phyloP scores from a whole-genome alignment of 306 rosid species.

The Cucurbita moschata region DNA sequence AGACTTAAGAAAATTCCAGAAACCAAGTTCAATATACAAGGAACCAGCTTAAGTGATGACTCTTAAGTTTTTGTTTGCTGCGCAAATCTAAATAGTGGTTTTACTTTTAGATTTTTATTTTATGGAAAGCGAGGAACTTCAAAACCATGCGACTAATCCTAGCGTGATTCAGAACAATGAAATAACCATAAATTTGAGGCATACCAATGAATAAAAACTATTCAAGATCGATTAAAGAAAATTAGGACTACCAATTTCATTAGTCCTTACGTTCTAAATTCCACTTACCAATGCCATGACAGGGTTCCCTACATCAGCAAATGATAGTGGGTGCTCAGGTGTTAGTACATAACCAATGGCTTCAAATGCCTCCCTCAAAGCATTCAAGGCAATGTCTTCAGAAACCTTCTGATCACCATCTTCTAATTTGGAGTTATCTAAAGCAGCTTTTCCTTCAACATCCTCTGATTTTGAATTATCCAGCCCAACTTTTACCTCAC shows the following conservation, averaged over 20 bases:
- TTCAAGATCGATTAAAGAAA: neutral
- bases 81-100: neutral
- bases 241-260: neutral
- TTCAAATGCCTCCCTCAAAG: slow-evolving; percentile 76
- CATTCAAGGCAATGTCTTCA: slow-evolving; percentile 46
- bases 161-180: neutral
- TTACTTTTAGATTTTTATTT: neutral
- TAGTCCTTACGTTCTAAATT: neutral
- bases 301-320: slow-evolving; percentile 82
- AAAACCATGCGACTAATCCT: neutral
- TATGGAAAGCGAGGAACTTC: neutral
- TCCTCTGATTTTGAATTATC: slow-evolving; percentile 32
- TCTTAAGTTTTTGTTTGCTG: neutral
- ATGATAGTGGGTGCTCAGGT: slow-evolving; percentile 54
- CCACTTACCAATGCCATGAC: slow-evolving; percentile 82
- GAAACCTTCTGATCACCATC: slow-evolving; percentile 28
- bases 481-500: slow-evolving; percentile 23
- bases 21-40: neutral
- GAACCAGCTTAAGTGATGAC: neutral
- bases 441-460: slow-evolving; percentile 29
- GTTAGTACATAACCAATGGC: slow-evolving; percentile 54
- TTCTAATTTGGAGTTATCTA: slow-evolving; percentile 33
- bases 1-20: neutral
- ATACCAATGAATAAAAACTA: neutral
- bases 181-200: neutral